Base-by-base conservation (phyloP, 2,329 filamentous ascomycete species). In the Colletotrichum kahawae region DNA sequence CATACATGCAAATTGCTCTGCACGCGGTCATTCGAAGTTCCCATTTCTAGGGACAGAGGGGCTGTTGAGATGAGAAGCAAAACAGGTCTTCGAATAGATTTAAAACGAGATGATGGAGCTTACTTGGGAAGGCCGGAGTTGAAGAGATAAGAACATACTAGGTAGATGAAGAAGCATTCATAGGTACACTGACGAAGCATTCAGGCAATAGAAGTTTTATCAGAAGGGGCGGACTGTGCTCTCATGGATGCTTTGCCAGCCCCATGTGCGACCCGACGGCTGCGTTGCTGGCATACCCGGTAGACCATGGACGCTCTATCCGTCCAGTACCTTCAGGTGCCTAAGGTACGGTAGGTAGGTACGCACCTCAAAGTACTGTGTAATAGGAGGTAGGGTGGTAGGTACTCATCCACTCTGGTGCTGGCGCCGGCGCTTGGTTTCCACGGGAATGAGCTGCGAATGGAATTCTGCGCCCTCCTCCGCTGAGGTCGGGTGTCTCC, bases 401-500 rank as follows among this genome's bases (percentile, higher is more conserved):
- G 31, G 31, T 10, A 33, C 38, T 43, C n/a, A 12, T 43, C 38
- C 38, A 43, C 38, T n/a, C 18, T 18, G 38, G 38, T 43, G 48
- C 43, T 66, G 51, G 34, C 69, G 36, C 54, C 21, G 29, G 51
- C 63, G 62, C 21, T 67, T 72, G 70, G 70, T 72, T 72, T 69
- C 70, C 70, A 68, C 64, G 70, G 70, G 70, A 72, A 72, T 72
- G 70, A 43, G 43, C 38, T 64, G 38, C 59, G 31, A 54, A 43
- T 48, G 38, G 38, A 43, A 43, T 43, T 69, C 67, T 69, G 67
- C 67, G 33, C 24, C 18, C 51, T 29, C 66, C 67, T 69, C 34
- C 63, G 27, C 36, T 31, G 48, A 62, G 31, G 33, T 33, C 59
- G 59, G 21, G 59, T n/a, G 38, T 43, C 38, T 18, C 38, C 18